Evolutionary conservation across 2,329 filamentous ascomycete genomes (phyloP).

Genomic region (Phyllosticta citriasiana): DNA sequence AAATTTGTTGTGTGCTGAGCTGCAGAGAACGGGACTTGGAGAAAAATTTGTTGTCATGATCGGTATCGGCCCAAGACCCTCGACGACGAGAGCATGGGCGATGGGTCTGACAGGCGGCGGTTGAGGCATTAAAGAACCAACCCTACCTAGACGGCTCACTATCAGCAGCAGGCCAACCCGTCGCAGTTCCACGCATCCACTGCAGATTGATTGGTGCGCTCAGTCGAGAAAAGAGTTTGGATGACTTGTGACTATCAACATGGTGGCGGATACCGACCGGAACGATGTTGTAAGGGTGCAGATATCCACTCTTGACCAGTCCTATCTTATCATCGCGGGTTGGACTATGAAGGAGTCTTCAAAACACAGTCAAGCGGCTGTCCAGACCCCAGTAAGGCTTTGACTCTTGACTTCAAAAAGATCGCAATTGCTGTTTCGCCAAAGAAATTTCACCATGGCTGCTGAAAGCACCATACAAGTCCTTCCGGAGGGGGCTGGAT

Average conservation of each 20-base stretch:
- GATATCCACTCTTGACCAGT: background rate
- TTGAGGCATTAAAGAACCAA: background rate
- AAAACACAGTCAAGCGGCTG: background rate
- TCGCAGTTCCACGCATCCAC: background rate
- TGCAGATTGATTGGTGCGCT: background rate
- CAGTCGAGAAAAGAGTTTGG: background rate
- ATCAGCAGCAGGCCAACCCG: background rate
- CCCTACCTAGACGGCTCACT: background rate
- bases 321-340: background rate
- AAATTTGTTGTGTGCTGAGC: too few relatives aligned
- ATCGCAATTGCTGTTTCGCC: background rate
- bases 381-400: background rate
- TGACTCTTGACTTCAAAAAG: background rate
- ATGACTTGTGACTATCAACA: background rate
- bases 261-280: background rate
- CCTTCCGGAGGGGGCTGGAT: constrained; percentile 33
- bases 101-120: background rate
- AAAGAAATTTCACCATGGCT: background rate
- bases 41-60: background rate
- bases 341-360: background rate
- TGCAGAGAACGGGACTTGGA: background rate
- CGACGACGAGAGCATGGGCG: background rate
- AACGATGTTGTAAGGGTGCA: background rate
- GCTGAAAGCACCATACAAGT: background rate
- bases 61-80: background rate